Evolutionary conservation across 75 land plant species (phyloP), one percentile per base, ranked within the genome.

Genomic region (Cryptomeria japonica): DNA sequence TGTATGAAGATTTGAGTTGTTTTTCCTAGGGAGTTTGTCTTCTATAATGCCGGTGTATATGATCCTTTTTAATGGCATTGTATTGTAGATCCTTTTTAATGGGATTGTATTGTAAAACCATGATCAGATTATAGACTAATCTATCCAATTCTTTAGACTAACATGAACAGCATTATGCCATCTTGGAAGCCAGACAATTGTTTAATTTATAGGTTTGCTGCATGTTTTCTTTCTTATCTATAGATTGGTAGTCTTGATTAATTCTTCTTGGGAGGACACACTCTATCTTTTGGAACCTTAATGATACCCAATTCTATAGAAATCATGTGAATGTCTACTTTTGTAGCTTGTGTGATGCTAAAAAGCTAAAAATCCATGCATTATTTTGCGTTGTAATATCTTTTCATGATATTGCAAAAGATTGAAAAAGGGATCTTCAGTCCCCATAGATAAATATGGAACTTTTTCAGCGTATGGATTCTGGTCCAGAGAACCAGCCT

Each of bases 101-200:
- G 82, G 44, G 44, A 79, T 19, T 79, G 44, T 39, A 39, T 39
- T 79, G 82, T 79, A 79, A 79, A 41, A 79, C n/a, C 82, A 15
- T 8, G 39, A 78, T 38, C 80, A 78, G 0, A 13, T 79, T 79
- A 38, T 39, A 39, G 7, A 15, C 39, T 37, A 64, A 28, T 64
- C n/a, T 64, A 64, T 64, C 28, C 0, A 37, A 32, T 77, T 79
- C 11, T 79, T 16, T 79, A 79, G 46, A 77, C 39, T 79, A 79
- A 25, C 46, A 79, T 6, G 80, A 77, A 79, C 28, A 79, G 39
- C 44, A 39, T 79, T 39, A 79, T 31, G 39, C 42, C 82, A 38
- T 79, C 82, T 39, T 19, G 39, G 70, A 28, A 41, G 10, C 28
- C 19, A 41, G 19, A 14, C 5, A 41, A 19, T 19, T 41, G n/a